Evolutionary conservation across 371 early-diverging fungal genomes (phyloP).

Genomic region (Rhizopus sp.): DNA sequence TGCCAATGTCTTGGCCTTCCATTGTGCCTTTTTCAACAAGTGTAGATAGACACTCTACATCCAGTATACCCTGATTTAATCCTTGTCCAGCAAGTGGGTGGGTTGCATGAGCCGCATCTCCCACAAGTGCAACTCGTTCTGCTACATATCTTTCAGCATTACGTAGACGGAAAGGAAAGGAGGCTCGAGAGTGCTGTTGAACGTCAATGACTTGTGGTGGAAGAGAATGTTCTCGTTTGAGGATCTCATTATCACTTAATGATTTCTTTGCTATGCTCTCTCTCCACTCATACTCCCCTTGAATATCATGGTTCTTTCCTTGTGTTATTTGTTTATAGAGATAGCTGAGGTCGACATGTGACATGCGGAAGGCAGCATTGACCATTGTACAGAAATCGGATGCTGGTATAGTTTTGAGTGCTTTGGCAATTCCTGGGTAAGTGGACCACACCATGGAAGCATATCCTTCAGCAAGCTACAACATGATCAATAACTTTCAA

Average conservation of each 20-base stretch:
- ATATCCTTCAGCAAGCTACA: slow-evolving; percentile 55
- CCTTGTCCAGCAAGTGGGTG: slow-evolving; percentile 98
- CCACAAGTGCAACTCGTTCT: slow-evolving; percentile 87
- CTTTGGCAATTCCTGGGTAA: slow-evolving; percentile 61
- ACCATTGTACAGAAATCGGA: slow-evolving; percentile 70
- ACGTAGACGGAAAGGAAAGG: slow-evolving; percentile 85
- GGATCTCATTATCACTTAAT: slow-evolving; percentile 22
- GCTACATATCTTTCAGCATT: slow-evolving; percentile 76
- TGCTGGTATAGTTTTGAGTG: slow-evolving; percentile 62
- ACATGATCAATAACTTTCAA: too few species aligned
- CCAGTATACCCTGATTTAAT: slow-evolving; percentile 89
- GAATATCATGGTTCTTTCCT: slow-evolving; percentile 48
- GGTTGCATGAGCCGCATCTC: slow-evolving; percentile 96
- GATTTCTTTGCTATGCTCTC: slow-evolving; percentile 44
- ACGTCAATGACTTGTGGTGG: slow-evolving; percentile 72
- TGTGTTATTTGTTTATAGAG: slow-evolving; percentile 60
- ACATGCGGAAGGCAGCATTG: slow-evolving; percentile 81
- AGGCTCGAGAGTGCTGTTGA: slow-evolving; percentile 69
- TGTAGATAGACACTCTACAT: slow-evolving; percentile 72
- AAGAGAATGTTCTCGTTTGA: slow-evolving; percentile 31
- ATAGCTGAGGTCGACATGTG: slow-evolving; percentile 74
- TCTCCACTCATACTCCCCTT: slow-evolving; percentile 70
- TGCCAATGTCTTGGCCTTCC: slow-evolving; percentile 83
- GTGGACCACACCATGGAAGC: slow-evolving; percentile 94
- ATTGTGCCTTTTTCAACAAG: slow-evolving; percentile 63